phyloP scores from a whole-genome alignment of 2,329 filamentous ascomycete genomes.

The Trichoderma sp. region DNA sequence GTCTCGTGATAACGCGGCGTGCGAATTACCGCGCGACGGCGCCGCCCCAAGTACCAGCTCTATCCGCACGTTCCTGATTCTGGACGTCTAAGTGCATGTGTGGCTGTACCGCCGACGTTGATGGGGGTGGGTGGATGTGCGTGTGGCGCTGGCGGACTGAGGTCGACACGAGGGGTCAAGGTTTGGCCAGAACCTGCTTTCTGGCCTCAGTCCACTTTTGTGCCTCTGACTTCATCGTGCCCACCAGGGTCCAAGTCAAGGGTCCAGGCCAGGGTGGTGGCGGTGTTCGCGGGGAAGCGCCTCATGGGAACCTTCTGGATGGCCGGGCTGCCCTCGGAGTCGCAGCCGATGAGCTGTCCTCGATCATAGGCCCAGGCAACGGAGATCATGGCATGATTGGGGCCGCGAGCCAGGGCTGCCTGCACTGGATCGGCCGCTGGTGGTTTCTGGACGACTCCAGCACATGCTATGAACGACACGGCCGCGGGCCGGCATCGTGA shows the following conservation, averaged over 20 bases:
- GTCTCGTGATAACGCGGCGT: not conserved
- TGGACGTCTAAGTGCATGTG: not conserved
- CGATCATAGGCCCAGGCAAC: not conserved
- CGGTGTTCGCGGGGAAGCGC: slow-evolving; percentile 24
- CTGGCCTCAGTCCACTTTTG: slow-evolving; percentile 2
- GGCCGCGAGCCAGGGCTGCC: not conserved
- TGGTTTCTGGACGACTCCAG: not conserved
- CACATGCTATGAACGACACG: not conserved
- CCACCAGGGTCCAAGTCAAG: slow-evolving; percentile 8
- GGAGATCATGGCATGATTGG: not conserved
- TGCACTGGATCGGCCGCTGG: not conserved
- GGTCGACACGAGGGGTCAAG: slow-evolving; percentile 20
- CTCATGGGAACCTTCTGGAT: not conserved
- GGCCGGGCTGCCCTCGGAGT: slow-evolving; percentile 12
- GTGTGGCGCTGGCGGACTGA: not conserved
- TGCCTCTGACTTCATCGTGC: slow-evolving; percentile 23
- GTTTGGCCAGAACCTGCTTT: slow-evolving; percentile 24
- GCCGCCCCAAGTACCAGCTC: not conserved
- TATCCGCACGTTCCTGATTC: slow-evolving; percentile 16
- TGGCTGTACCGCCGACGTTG: not conserved
- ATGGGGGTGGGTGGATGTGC: not conserved
- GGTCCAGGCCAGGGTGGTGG: slow-evolving; percentile 24
- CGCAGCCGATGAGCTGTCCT: not conserved
- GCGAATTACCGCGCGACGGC: not conserved
- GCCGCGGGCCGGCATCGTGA: not conserved